Percentiles rank a stretch among this genome's conserved stretches.
These are phyloP conservation scores for Epichloe uncinata DNA, from an alignment of 2,329 filamentous ascomycete species.

Conservation along the genomic window DNA sequence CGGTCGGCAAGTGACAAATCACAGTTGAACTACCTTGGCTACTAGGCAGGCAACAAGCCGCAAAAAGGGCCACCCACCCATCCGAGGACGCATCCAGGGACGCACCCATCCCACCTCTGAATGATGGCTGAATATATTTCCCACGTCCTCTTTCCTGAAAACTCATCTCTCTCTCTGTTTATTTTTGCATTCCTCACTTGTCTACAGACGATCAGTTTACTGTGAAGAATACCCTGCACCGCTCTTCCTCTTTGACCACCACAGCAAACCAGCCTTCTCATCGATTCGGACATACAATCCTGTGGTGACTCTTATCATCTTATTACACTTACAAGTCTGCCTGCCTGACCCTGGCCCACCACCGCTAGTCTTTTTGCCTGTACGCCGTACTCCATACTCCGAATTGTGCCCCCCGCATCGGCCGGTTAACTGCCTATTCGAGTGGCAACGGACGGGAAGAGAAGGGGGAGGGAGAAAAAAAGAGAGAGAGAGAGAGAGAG, in stretches of 20 bases:
- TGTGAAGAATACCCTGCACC: too few species aligned
- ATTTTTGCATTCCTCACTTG: not conserved
- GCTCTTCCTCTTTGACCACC: not conserved
- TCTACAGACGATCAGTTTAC: not conserved
- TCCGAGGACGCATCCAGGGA: not conserved
- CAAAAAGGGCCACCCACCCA: not conserved
- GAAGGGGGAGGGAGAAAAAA: not conserved
- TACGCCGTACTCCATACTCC: not conserved
- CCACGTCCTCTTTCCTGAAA: not conserved
- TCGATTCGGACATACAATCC: not conserved
- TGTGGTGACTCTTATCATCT: not conserved
- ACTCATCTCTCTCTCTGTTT: not conserved
- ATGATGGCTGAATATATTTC: not conserved
- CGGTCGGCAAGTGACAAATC: not conserved
- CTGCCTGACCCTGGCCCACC: not conserved
- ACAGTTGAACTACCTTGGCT: not conserved
- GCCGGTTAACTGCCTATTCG: not conserved
- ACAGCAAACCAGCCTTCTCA: too few species aligned
- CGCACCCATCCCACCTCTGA: conserved; percentile 1
- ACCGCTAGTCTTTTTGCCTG: not conserved
- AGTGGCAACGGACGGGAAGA: not conserved
- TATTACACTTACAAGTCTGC: not conserved
- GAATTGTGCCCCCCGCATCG: not conserved
- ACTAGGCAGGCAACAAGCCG: too few species aligned
- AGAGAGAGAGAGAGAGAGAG: not conserved